These are phyloP conservation scores for Fusarium proliferatum DNA, from an alignment of 2,329 filamentous ascomycete species.

Conservation along the genomic window DNA sequence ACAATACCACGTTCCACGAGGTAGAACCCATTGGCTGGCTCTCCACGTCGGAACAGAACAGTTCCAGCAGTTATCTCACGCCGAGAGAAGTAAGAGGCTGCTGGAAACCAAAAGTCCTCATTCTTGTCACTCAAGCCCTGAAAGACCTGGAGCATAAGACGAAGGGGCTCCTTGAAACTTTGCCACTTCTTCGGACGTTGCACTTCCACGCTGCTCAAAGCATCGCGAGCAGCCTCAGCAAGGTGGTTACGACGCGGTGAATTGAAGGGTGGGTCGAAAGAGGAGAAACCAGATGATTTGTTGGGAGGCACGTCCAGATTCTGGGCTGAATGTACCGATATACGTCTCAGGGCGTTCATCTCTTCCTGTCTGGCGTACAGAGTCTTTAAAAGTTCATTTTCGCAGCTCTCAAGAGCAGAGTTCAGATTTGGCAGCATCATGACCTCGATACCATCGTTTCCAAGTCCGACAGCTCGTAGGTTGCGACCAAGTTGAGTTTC, in stretches of 20 bases:
- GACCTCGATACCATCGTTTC: constrained; percentile 77
- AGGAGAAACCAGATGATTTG: constrained; percentile 48
- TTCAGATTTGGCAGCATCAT: constrained; percentile 90
- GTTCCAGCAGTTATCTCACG: constrained; percentile 75
- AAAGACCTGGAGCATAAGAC: constrained; percentile 95
- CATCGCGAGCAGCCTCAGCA: constrained; percentile 79
- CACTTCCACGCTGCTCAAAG: constrained; percentile 74
- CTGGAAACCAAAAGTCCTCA: constrained; percentile 95
- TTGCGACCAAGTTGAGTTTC: constrained; percentile 80
- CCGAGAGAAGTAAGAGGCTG: constrained; percentile 78
- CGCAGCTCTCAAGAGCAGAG: constrained; percentile 90
- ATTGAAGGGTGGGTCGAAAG: constrained; percentile 65
- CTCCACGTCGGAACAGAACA: constrained; percentile 81
- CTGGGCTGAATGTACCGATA: constrained; percentile 54
- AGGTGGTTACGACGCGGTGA: constrained; percentile 86
- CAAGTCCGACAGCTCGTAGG: constrained; percentile 85
- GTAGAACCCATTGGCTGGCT: constrained; percentile 86
- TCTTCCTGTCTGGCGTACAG: constrained; percentile 78
- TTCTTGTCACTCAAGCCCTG: constrained; percentile 85
- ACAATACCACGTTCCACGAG: constrained; percentile 90
- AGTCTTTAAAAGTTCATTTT: constrained; percentile 90
- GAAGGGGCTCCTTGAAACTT: constrained; percentile 88
- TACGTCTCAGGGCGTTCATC: constrained; percentile 58
- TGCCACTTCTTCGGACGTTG: constrained; percentile 77
- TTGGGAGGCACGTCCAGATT: constrained; percentile 62